Conservation (phyloP, 2,329 filamentous ascomycete genomes). For the Cladosporium cucumerinum region DNA sequence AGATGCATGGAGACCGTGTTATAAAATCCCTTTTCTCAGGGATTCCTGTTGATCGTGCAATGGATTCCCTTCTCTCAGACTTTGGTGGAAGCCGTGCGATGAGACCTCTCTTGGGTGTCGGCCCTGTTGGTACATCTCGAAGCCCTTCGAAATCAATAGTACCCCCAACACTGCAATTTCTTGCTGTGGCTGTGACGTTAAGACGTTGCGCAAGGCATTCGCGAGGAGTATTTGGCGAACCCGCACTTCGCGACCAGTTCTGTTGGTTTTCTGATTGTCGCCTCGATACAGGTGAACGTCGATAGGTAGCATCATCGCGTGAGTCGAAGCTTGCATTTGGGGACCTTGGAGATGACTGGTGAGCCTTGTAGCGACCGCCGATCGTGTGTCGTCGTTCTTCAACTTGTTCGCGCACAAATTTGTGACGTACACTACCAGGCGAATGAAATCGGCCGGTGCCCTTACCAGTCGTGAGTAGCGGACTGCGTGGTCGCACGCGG, state of each 20-base stretch:
- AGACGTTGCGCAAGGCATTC: background rate
- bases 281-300: background rate
- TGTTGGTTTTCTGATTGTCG: background rate
- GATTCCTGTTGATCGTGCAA: background rate
- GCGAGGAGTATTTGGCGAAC: background rate
- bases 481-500: background rate
- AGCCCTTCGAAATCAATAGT: slow-evolving; percentile 22
- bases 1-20: slow-evolving; percentile 25
- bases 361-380: background rate
- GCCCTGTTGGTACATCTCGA: slow-evolving; percentile 23
- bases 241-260: background rate
- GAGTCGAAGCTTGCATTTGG: background rate
- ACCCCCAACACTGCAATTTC: background rate
- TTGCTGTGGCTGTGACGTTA: background rate
- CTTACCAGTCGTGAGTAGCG: background rate
- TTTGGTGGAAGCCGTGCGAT: background rate
- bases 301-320: background rate
- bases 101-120: slow-evolving; percentile 1
- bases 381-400: background rate
- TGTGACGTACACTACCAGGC: slow-evolving; percentile 11
- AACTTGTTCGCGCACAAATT: slow-evolving; percentile 10
- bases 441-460: background rate
- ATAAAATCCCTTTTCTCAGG: background rate
- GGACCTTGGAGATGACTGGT: background rate
- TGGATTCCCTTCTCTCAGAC: background rate